Evolutionary conservation across 768 basidiomycete genomes (phyloP), one percentile per base, ranked within the genome.

Genomic region (Clitopilus hobsonii): DNA sequence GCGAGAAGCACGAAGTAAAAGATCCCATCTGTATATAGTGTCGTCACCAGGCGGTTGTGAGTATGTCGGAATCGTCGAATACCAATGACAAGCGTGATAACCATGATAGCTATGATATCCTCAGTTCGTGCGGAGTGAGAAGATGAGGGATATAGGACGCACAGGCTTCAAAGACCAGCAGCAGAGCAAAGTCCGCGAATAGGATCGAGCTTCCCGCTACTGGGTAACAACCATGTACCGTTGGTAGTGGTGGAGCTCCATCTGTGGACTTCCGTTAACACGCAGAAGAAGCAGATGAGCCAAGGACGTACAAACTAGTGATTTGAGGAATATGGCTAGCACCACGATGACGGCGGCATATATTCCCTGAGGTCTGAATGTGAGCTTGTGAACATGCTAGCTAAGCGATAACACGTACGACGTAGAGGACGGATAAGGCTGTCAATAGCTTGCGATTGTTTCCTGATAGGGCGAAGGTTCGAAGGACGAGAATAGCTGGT

Each of bases 11-110:
- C 20, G 25, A 63, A 68, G 49, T 64, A 66, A n/a, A 56, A 55
- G 38, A 61, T 56, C 1, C 67, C 65, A 26, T 68, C 67, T 20
- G 61, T 58, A 49, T 63, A 68, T 0, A 68, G 41, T 1, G 61
- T 58, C 5, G 50, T 45, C 8, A 68, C 54, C 1, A 68, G 52
- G 0, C 58, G 59, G 38, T 60, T 68, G 24, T 50, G 49, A 2
- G 60, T 56, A 47, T 62, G 55, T 18, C 65, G 57, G 49, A 60
- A 66, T 25, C 56, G 59, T 11, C 52, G 60, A 23, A 65, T 13
- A 5, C 65, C 62, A 26, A 65, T 55, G 57, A 60, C 65, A 1
- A 66, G 49, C 1, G 60, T 65, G 20, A 64, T 54, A 0, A 56
- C 45, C 65, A 68, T 66, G 32, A 66, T 62, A 18, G 58, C 67